Evolutionary conservation across 2,329 filamentous ascomycete genomes (phyloP), one percentile per base, ranked within the genome.

Genomic region (Penicillium sp.): DNA sequence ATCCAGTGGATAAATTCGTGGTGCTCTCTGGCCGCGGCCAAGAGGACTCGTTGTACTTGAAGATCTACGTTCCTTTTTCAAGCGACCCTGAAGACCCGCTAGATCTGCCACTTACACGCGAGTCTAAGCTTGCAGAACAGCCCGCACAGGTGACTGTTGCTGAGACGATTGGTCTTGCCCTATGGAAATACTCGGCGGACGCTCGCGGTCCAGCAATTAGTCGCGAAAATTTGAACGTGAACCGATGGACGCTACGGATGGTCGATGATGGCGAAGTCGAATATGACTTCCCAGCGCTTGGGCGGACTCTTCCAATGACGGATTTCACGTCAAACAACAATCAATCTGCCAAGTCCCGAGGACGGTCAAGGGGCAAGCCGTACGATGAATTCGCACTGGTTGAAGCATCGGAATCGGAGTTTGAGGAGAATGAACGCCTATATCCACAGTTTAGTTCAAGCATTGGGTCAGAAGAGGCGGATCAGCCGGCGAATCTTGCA

Each of bases 261-360:
- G 84, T 87, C 9, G 86, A 88, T 63, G 86, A 88, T 64, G 86
- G 83, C 6, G 86, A 88, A 66, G 82, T 88, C 3, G 86, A 88
- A 58, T 85, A 83, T 65, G 86, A 88, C 66, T 88, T 88, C 61
- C 85, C 85, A 6, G 79, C 85, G 0, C 72, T 88, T 33, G 79
- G 77, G 10, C 78, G 85, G 35, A 83, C 80, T 23, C 79, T 82
- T 61, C 81, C 83, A 0, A 79, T 88, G 53, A 79, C 81, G 4
- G 85, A 88, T 66, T 88, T 88, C 66, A 86, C 86, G 0, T 86
- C 83, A 2, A 88, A 88, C 73, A 88, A 88, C 69, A 87, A 86
- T 62, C 80, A 85, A 41, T 83, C 82, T 29, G 82, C 72, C 25
- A 75, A 72, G 17, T 65, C 80, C 51, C 78, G 85, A 53, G 81